phyloP scores from a whole-genome alignment of 805 yeast genomes.

The Wickerhamiella domercqiae region DNA sequence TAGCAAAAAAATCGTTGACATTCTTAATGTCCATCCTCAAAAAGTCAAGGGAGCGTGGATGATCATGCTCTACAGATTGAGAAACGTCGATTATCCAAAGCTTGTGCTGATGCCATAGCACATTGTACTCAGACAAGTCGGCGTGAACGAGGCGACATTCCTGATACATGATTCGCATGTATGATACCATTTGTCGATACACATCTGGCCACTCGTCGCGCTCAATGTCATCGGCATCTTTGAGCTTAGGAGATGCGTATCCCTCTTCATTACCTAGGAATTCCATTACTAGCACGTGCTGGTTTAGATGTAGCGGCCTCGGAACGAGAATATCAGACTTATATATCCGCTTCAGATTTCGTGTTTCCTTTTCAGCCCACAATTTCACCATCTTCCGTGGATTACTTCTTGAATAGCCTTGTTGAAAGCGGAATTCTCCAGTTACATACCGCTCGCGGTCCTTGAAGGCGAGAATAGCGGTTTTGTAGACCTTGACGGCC shows the following conservation, averaged over 20 bases:
- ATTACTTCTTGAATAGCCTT: slow-evolving; percentile 68
- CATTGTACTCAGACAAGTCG: slow-evolving; percentile 88
- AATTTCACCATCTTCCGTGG: slow-evolving; percentile 95
- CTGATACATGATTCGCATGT: slow-evolving; percentile 78
- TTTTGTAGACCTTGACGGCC: slow-evolving; percentile 90
- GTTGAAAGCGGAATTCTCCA: slow-evolving; percentile 88
- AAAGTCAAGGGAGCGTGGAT: slow-evolving; percentile 91
- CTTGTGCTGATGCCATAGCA: slow-evolving; percentile 58
- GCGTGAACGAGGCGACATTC: slow-evolving; percentile 89
- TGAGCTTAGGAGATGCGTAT: slow-evolving; percentile 79
- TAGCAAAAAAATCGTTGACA: slow-evolving; percentile 73
- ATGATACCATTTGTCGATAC: slow-evolving; percentile 65
- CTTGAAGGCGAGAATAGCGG: slow-evolving; percentile 91
- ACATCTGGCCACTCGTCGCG: slow-evolving; percentile 42
- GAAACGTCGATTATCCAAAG: slow-evolving; percentile 90
- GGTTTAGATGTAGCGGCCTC: slow-evolving; percentile 72
- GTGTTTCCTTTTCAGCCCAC: slow-evolving; percentile 97
- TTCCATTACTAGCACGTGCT: slow-evolving; percentile 92
- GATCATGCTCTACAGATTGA: slow-evolving; percentile 95
- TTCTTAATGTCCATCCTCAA: slow-evolving; percentile 95
- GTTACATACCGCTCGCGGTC: slow-evolving; percentile 92
- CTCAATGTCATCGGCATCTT: slow-evolving; percentile 66
- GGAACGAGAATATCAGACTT: slow-evolving; percentile 82
- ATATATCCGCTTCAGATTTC: slow-evolving; percentile 75
- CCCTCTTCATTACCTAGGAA: slow-evolving; percentile 62